Evolutionary conservation across 495 filamentous ascomycete species (phyloP).

Genomic region (Lasiosphaeria miniovina): DNA sequence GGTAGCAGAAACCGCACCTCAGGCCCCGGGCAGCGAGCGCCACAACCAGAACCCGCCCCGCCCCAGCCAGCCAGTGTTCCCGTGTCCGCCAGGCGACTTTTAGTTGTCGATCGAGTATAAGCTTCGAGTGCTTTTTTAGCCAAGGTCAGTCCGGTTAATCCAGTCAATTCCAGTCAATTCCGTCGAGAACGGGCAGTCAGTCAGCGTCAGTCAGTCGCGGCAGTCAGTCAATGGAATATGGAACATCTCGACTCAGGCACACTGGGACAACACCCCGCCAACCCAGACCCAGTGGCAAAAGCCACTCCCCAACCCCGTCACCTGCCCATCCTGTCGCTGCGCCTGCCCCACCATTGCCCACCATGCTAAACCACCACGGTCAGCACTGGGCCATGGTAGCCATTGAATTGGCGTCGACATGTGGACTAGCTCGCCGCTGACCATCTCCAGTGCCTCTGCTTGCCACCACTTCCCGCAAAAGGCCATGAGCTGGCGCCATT

Average conservation of each 20-base stretch:
- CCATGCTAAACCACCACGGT: background rate
- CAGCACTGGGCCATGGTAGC: slow-evolving; percentile 6
- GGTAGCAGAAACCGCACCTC: too few species aligned
- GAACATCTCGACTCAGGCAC: slow-evolving; percentile 8
- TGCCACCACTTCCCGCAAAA: slow-evolving; percentile 27
- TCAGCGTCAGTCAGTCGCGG: background rate
- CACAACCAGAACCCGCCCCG: too few species aligned
- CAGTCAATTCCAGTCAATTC: too few species aligned
- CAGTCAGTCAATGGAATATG: slow-evolving; percentile 3
- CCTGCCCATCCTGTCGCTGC: slow-evolving; percentile 20
- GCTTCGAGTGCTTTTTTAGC: too few species aligned
- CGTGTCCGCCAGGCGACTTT: too few species aligned
- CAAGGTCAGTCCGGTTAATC: too few species aligned
- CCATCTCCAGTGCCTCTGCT: slow-evolving; percentile 17
- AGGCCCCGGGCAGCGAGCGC: too few species aligned
- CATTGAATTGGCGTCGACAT: too few species aligned
- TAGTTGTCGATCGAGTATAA: too few species aligned
- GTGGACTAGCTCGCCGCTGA: background rate
- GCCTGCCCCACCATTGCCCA: slow-evolving; percentile 8
- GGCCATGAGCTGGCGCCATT: slow-evolving; percentile 29
- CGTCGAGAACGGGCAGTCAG: too few species aligned
- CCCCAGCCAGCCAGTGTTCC: too few species aligned
- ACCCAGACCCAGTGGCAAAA: slow-evolving; percentile 21
- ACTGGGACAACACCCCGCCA: background rate
- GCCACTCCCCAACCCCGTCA: slow-evolving; percentile 22